Percentiles rank a stretch among this genome's conserved stretches.
Evolutionary conservation across 768 basidiomycete genomes (phyloP).

Genomic region (Pleurotus djamor): DNA sequence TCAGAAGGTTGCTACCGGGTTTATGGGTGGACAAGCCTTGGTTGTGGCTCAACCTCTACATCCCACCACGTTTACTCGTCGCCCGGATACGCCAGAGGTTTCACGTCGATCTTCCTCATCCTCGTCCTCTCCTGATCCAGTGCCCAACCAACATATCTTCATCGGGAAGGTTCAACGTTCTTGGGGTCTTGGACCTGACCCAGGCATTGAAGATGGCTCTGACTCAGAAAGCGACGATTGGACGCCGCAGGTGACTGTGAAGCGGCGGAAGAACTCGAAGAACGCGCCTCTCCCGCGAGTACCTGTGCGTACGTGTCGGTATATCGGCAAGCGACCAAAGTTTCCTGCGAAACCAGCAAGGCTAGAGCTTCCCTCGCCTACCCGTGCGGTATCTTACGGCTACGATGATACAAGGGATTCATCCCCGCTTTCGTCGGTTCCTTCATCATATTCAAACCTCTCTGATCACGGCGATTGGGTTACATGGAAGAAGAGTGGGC

Average conservation of each 20-base stretch:
- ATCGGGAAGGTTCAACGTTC: conserved; percentile 25
- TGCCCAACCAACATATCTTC: conserved; percentile 18
- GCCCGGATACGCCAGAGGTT: neutral
- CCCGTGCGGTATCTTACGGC: too few relatives aligned
- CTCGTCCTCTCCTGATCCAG: neutral
- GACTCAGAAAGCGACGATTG: too few relatives aligned
- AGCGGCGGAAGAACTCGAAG: neutral
- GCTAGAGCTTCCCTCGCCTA: too few relatives aligned
- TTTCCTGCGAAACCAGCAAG: neutral
- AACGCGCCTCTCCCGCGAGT: neutral
- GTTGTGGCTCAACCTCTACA: conserved; percentile 9
- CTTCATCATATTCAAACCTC: neutral
- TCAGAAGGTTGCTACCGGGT: conserved; percentile 22
- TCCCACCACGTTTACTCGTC: neutral
- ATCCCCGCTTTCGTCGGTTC: neutral
- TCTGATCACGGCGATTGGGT: neutral
- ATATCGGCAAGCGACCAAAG: neutral
- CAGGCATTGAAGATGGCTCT: neutral
- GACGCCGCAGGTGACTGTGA: too few relatives aligned
- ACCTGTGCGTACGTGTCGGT: neutral
- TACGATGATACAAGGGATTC: neutral
- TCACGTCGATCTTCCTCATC: neutral
- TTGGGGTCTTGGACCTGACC: conserved; percentile 20
- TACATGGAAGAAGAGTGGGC: neutral
- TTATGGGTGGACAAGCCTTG: conserved; percentile 17